A percentile compares a stretch with the other conserved stretches of the same genome.
These are phyloP conservation scores for Acanthamoeba polyphaga DNA, from an alignment of 208 protist genomes.

Conservation along the genomic window DNA sequence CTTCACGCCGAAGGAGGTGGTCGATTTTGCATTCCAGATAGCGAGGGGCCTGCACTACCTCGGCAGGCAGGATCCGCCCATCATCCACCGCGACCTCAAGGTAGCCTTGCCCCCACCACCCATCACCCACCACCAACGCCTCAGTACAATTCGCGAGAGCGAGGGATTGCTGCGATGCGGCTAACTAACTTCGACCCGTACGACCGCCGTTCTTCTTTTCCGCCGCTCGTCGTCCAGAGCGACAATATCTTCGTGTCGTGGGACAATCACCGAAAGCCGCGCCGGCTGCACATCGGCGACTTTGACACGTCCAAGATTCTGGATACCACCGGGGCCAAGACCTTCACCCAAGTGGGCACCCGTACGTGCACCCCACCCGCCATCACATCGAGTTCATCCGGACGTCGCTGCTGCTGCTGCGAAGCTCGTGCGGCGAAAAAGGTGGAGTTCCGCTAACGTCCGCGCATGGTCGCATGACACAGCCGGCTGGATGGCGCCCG, in stretches of 20 bases:
- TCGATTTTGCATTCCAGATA: slow-evolving; percentile 41
- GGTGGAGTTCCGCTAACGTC: neutral
- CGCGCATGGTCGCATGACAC: neutral
- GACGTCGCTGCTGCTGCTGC: too few relatives aligned
- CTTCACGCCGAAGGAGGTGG: slow-evolving; percentile 39
- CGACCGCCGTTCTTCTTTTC: neutral
- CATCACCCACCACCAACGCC: neutral
- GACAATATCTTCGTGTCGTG: slow-evolving; percentile 65
- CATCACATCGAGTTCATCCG: neutral
- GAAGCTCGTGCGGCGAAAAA: too few relatives aligned
- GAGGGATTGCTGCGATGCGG: too few relatives aligned
- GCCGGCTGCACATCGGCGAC: slow-evolving; percentile 21
- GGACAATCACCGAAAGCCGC: slow-evolving; percentile 37
- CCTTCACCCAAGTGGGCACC: slow-evolving; percentile 51
- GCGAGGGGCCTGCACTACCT: slow-evolving; percentile 36
- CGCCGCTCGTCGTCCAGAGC: neutral
- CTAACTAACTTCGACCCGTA: too few relatives aligned
- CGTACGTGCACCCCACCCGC: neutral
- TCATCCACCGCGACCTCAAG: slow-evolving; percentile 58
- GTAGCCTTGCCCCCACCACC: neutral
- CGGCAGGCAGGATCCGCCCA: slow-evolving; percentile 36
- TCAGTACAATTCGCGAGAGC: too few relatives aligned
- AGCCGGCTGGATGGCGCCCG: slow-evolving; percentile 56
- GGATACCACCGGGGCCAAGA: neutral
- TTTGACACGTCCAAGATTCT: slow-evolving; percentile 43